These are phyloP conservation scores for Mycosphaerella arachidis DNA, from an alignment of 2,329 filamentous ascomycete genomes.

Conservation along the genomic window DNA sequence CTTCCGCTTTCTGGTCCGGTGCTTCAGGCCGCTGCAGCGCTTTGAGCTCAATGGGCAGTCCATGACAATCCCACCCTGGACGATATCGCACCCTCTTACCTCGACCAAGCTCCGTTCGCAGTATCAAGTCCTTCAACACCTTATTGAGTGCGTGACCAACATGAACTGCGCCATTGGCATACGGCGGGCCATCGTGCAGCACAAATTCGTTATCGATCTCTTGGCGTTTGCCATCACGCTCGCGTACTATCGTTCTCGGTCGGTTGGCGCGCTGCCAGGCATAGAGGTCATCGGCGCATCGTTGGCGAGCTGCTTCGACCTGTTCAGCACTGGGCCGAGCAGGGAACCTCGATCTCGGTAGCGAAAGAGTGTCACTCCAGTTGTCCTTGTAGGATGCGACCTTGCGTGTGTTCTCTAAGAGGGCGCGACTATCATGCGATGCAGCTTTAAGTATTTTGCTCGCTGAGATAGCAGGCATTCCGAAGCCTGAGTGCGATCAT, in stretches of 20 bases:
- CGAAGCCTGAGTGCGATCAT: not conserved
- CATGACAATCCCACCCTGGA: constrained; percentile 97
- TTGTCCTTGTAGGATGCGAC: constrained; percentile 15
- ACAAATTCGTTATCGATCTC: constrained; percentile 60
- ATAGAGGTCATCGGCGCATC: constrained; percentile 85
- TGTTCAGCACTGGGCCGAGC: constrained; percentile 40
- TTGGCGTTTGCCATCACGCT: constrained; percentile 32
- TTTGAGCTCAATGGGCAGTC: constrained; percentile 94
- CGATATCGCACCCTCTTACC: constrained; percentile 75
- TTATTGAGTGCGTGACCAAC: constrained; percentile 96
- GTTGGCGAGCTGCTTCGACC: constrained; percentile 59
- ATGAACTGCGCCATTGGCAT: constrained; percentile 89
- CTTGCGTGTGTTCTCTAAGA: constrained; percentile 7
- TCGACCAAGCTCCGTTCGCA: constrained; percentile 72
- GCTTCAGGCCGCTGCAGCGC: constrained; percentile 60
- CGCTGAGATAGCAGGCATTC: constrained; percentile 21
- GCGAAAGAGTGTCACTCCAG: constrained; percentile 40
- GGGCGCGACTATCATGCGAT: not conserved
- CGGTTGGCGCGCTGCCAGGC: constrained; percentile 66
- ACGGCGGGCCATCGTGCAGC: constrained; percentile 92
- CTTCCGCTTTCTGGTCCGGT: constrained; percentile 29
- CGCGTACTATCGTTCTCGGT: constrained; percentile 26
- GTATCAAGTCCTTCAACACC: constrained; percentile 89
- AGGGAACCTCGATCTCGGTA: constrained; percentile 48
- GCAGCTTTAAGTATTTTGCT: constrained; percentile 20